Percentiles rank a stretch among this genome's conserved stretches.
These are phyloP conservation scores for Stentor coeruleus DNA, from an alignment of 73 alveolate genomes.

Conservation along the genomic window DNA sequence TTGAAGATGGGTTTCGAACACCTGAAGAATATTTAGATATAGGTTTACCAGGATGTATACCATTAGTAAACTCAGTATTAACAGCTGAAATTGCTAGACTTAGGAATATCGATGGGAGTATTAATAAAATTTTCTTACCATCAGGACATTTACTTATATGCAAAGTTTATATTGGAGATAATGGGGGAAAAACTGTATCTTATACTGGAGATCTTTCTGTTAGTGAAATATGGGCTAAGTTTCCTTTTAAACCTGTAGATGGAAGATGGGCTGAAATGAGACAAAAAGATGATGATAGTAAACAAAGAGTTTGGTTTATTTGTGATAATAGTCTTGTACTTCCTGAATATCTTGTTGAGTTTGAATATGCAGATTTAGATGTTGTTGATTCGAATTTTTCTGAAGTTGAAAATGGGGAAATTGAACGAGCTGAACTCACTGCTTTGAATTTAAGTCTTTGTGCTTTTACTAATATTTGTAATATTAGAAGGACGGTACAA, in stretches of 20 bases:
- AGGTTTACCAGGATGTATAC: slow-evolving; percentile 54
- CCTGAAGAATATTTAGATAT: slow-evolving; percentile 47
- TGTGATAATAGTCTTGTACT: slow-evolving; percentile 68
- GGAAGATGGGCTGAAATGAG: slow-evolving; percentile 47
- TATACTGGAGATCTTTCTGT: slow-evolving; percentile 52
- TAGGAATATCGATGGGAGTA: slow-evolving; percentile 31
- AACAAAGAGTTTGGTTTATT: slow-evolving; percentile 74
- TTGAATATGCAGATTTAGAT: slow-evolving; percentile 48
- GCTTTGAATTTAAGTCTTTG: neutral
- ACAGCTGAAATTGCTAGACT: slow-evolving; percentile 78
- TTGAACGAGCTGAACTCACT: neutral
- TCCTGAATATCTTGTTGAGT: slow-evolving; percentile 84
- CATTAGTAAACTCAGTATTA: slow-evolving; percentile 62
- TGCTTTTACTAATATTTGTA: neutral
- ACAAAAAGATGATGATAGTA: slow-evolving; percentile 57
- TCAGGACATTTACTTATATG: slow-evolving; percentile 75
- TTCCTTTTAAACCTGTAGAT: slow-evolving; percentile 51
- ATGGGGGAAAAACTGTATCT: slow-evolving; percentile 46
- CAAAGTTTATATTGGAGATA: slow-evolving; percentile 63
- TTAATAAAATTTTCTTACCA: slow-evolving; percentile 51
- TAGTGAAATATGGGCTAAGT: slow-evolving; percentile 49
- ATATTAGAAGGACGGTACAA: neutral
- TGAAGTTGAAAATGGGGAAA: slow-evolving; percentile 2
- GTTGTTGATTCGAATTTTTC: neutral
- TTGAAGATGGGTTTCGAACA: slow-evolving; percentile 79